Conservation (phyloP, 208 protist species). For the Acanthamoeba royreba region DNA sequence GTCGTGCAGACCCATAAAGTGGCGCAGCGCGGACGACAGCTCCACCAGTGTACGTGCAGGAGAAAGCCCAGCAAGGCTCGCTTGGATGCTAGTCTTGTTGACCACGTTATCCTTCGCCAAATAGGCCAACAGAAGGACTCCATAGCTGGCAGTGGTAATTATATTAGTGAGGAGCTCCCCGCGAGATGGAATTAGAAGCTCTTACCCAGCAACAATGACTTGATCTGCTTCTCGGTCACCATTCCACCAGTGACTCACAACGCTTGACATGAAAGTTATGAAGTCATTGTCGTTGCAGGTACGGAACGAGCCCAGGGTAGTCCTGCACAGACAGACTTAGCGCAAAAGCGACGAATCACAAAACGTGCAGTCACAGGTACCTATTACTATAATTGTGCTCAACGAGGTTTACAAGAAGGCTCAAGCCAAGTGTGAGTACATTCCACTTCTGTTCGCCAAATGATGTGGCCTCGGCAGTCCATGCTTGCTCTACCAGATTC, state of each 20-base stretch:
- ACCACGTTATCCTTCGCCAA: neutral
- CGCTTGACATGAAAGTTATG: neutral
- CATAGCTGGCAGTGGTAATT: neutral
- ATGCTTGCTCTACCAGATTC: neutral
- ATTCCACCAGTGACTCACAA: neutral
- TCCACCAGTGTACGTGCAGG: neutral
- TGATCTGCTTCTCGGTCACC: neutral
- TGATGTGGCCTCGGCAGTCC: neutral
- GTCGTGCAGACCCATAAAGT: neutral
- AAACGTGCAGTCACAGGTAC: too few species aligned
- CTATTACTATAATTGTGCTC: neutral
- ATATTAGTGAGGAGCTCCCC: neutral
- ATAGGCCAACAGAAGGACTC: neutral
- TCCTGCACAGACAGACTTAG: neutral
- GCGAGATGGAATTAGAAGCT: neutral
- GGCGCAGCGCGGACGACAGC: neutral
- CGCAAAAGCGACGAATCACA: neutral
- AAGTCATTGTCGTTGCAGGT: neutral
- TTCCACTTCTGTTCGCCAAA: neutral
- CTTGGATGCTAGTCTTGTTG: neutral
- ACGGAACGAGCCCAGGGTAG: neutral
- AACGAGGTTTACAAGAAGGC: neutral
- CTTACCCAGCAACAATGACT: neutral
- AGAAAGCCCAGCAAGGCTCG: neutral
- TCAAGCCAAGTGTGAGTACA: neutral